Conservation (phyloP, 352 stramenopile genomes). For the Globisporangium spiculum region DNA sequence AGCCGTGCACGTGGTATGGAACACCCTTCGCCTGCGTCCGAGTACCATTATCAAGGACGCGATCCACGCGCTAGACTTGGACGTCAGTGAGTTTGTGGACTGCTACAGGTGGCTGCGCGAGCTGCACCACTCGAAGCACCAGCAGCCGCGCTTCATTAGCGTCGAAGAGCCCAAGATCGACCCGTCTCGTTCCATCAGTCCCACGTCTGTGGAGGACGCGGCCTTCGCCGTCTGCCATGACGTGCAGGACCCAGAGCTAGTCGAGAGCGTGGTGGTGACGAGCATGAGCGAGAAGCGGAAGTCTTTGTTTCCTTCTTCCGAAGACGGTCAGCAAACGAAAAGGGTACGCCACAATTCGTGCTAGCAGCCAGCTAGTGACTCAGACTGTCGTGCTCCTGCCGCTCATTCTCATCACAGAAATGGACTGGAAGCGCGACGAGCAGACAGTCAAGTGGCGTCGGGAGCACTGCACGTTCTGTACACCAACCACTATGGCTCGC, state of each 20-base stretch:
- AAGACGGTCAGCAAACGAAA: constrained; percentile 4
- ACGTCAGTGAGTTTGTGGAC: constrained; percentile 27
- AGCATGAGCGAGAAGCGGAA: constrained; percentile 2
- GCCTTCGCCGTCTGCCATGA: neutral
- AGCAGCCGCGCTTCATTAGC: constrained; percentile 32
- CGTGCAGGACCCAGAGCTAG: neutral
- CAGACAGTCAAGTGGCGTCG: neutral
- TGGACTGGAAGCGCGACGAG: neutral
- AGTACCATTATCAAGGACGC: constrained; percentile 30
- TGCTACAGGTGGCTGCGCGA: constrained; percentile 36
- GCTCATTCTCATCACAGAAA: constrained; percentile 1
- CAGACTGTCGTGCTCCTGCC: neutral
- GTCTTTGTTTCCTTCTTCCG: neutral
- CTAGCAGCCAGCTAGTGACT: neutral
- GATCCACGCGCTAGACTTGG: constrained; percentile 22
- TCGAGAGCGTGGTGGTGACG: neutral
- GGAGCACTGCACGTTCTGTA: neutral
- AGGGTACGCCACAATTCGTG: constrained; percentile 5
- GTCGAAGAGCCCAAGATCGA: constrained; percentile 37
- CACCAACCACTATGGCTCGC: neutral
- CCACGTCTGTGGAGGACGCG: constrained; percentile 34
- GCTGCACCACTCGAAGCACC: constrained; percentile 19
- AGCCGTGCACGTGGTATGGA: constrained; percentile 37
- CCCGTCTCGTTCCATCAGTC: constrained; percentile 34
- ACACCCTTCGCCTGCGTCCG: constrained; percentile 25